A percentile compares a stretch with the other conserved stretches of the same genome.
Conservation (phyloP, 768 basidiomycete species). For the Pleurotus tuber-regium region DNA sequence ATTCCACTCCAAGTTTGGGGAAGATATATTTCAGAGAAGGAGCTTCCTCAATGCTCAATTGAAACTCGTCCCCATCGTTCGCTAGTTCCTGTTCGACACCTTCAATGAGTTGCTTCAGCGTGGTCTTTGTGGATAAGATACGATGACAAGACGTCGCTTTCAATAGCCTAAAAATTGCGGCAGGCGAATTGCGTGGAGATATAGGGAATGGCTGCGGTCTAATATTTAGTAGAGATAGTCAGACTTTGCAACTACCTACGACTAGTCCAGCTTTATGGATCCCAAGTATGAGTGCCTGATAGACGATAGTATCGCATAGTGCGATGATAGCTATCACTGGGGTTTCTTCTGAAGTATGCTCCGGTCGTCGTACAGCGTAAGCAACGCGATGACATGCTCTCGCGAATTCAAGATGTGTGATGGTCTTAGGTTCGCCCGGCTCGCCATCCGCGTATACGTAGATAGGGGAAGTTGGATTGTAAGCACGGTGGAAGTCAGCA, state of each 20-base stretch:
- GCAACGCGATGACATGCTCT: constrained; percentile 43
- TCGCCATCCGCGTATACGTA: constrained; percentile 27
- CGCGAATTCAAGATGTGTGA: constrained; percentile 42
- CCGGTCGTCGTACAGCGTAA: constrained; percentile 32
- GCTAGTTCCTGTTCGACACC: constrained; percentile 19
- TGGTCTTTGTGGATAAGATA: constrained; percentile 27
- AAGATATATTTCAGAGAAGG: constrained; percentile 31
- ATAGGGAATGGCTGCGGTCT: constrained; percentile 38
- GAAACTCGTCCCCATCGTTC: constrained; percentile 9
- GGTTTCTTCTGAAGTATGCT: constrained; percentile 21
- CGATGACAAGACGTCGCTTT: constrained; percentile 35
- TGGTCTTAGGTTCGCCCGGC: constrained; percentile 18
- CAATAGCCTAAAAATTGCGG: constrained; percentile 33
- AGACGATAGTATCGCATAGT: constrained; percentile 32
- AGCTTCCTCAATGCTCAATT: constrained; percentile 29
- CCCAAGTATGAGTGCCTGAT: constrained; percentile 39
- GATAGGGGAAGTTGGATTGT: constrained; percentile 29
- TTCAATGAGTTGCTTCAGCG: constrained; percentile 21
- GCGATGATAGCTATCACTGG: constrained; percentile 35
- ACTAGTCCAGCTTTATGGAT: constrained; percentile 33
- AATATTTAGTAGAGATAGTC: background rate
- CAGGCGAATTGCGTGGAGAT: constrained; percentile 35
- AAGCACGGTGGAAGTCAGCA: constrained; percentile 31
- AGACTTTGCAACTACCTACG: constrained; percentile 19
- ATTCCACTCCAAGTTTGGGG: constrained; percentile 38